phyloP scores from a whole-genome alignment of 2,329 filamentous ascomycete genomes.

The Metarhizium anisopliae region DNA sequence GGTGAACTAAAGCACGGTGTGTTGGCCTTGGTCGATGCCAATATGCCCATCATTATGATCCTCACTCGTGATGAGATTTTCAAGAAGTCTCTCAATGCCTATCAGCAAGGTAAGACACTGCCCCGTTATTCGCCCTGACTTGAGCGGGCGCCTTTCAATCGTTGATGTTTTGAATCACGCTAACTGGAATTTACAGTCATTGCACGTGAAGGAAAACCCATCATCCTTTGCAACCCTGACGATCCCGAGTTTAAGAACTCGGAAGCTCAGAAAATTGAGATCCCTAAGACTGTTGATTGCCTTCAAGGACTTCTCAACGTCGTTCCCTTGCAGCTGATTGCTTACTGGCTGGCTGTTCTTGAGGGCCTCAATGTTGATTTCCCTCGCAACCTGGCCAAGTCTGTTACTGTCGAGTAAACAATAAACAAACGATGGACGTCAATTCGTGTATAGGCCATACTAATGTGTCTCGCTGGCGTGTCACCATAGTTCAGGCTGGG shows the following conservation, averaged over 20 bases:
- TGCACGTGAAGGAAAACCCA: slow-evolving; percentile 89
- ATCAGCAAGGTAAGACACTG: slow-evolving; percentile 71
- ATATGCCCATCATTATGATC: slow-evolving; percentile 99
- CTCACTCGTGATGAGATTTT: slow-evolving; percentile 93
- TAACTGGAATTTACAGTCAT: slow-evolving; percentile 53
- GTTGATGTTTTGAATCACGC: neutral
- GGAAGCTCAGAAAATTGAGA: slow-evolving; percentile 94
- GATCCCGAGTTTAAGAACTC: slow-evolving; percentile 84
- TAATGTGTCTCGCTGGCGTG: slow-evolving; percentile 7
- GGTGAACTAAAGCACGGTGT: slow-evolving; percentile 99
- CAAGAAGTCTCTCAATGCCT: slow-evolving; percentile 98
- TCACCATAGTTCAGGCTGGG: slow-evolving; percentile 2
- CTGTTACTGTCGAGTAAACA: slow-evolving; percentile 93
- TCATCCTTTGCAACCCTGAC: slow-evolving; percentile 91
- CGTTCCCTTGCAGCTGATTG: slow-evolving; percentile 92
- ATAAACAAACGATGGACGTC: neutral
- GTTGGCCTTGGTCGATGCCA: slow-evolving; percentile 92
- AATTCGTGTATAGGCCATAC: neutral
- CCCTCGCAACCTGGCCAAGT: slow-evolving; percentile 97
- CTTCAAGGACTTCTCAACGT: slow-evolving; percentile 97
- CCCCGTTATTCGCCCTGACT: neutral
- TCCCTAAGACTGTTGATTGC: slow-evolving; percentile 89
- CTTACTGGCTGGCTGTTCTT: slow-evolving; percentile 95
- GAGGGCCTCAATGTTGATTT: slow-evolving; percentile 98
- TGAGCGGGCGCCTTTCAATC: neutral